Percentiles rank a stretch among this genome's conserved stretches.
Evolutionary conservation across 495 filamentous ascomycete genomes (phyloP).

Genomic region (Lepidopterella palustris): DNA sequence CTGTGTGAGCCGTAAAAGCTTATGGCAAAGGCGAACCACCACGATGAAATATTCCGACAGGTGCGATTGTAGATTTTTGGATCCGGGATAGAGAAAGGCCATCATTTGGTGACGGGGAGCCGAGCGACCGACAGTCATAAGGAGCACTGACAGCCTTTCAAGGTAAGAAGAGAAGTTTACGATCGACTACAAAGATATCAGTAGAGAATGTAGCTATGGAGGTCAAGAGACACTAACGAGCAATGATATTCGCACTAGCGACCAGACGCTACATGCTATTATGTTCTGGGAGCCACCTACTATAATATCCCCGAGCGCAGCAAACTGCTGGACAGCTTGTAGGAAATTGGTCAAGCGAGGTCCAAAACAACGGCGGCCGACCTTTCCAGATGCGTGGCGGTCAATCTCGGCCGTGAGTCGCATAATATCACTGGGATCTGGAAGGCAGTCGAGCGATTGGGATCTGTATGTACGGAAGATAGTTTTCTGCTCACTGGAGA

Average conservation of each 20-base stretch:
- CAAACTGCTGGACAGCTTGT: constrained; percentile 42
- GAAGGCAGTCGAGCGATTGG: constrained; percentile 24
- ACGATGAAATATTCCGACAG: constrained; percentile 43
- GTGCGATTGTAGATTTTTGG: constrained; percentile 35
- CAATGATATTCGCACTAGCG: constrained; percentile 39
- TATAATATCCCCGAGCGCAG: constrained; percentile 40
- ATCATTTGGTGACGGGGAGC: constrained; percentile 41
- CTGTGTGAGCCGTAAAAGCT: constrained; percentile 34
- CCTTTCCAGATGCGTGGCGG: constrained; percentile 22
- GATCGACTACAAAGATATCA: constrained; percentile 33
- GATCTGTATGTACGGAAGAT: constrained; percentile 28
- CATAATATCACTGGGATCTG: constrained; percentile 38
- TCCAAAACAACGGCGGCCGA: constrained; percentile 37
- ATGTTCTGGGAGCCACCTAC: constrained; percentile 44
- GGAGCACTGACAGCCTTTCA: constrained; percentile 39
- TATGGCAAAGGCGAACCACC: constrained; percentile 39
- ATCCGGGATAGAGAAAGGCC: constrained; percentile 40
- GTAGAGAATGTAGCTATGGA: constrained; percentile 15
- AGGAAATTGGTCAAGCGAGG: constrained; percentile 41
- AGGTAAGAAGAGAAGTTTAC: constrained; percentile 32
- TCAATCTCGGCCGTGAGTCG: constrained; percentile 42
- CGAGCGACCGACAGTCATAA: constrained; percentile 40
- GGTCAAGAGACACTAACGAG: constrained; percentile 28
- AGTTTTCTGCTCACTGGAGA: constrained; percentile 37
- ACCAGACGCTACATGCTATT: constrained; percentile 43